Base-by-base conservation (phyloP, 176 grass and related monocot genomes). In the Rhynchospora breviuscula region DNA sequence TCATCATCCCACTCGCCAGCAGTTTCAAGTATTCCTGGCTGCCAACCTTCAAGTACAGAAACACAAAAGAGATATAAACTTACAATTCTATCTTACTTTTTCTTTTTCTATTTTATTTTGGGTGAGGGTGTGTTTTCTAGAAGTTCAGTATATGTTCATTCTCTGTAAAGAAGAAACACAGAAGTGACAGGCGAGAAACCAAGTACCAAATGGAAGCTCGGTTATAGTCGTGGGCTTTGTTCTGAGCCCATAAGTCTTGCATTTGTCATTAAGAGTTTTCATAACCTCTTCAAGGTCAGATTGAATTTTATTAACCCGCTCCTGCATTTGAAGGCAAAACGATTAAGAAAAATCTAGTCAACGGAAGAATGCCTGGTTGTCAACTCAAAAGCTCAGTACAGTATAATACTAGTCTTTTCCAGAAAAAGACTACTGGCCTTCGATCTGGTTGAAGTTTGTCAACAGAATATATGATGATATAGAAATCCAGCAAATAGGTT, bases 181-280 rank as follows among this genome's bases (percentile, higher is more conserved):
- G 25, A n/a, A 85, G 23, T 13, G 7, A 35, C 11, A 87, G 88
- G 13, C 31, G 73, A 86, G 80, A 51, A 74, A 81, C 35, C 73
- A 91, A 81, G 56, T 95, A 95, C 96, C 96, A 86, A 99, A 99
- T 80, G 96, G 96, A 92, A 99, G 96, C 84, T 99, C 96, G 59
- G 88, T 81, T 82, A 99, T 87, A 85, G 96, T 91, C 49, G 88
- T 92, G 88, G 96, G 96, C 81, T 95, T 99, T 62, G 93, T 81
- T 85, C 93, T 94, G 63, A 99, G 88, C n/a, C 96, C 93, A 87
- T 95, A 99, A 87, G 78, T 92, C 79, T 95, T 99, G 91, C 88
- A 95, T 29, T 94, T 91, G 76, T 99, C 96, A 90, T 92, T 95
- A 80, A 99, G 87, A 83, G 86, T 85, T 81, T 90, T 99, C 56